Evolutionary conservation across 2,329 filamentous ascomycete genomes (phyloP), one percentile per base, ranked within the genome.

Genomic region (Aspergillus spinulosporus): DNA sequence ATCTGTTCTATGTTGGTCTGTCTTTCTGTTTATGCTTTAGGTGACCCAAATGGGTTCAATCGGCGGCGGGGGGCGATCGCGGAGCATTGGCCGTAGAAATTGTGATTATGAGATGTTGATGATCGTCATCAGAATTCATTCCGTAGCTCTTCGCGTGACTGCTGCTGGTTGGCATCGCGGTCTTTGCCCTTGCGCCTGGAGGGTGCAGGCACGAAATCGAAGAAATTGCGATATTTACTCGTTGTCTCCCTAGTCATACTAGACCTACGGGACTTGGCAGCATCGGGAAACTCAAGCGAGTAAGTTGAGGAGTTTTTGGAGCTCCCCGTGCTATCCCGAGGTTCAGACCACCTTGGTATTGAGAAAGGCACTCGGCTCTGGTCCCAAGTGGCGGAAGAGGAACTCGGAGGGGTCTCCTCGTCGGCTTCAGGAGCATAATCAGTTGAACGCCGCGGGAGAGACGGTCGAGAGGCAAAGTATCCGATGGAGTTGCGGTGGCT

Each of bases 301-400:
- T 78, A 76, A 0, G 74, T 77, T 5, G 77, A 79, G 2, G 76
- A 78, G 54, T 79, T 78, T 29, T 77, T 76, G 7, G 76, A 77
- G 61, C 73, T 76, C 26, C 72, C 67, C n/a, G 72, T 74, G 62
- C 74, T 74, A 36, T 76, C 72, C 12, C 73, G 72, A 31, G 72
- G 58, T 26, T 77, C 75, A 40, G 72, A 68, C 64, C 73, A 75
- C 21, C 70, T 70, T 9, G 74, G 74, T 21, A 70, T 68, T 21
- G 68, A 63, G 60, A 78, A 78, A 2, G 73, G 72, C 37, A 77
- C 70, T 15, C 75, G 72, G 7, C 58, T 67, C 52, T 73, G 68
- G 12, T 79, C 76, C 74, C 75, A 77, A 8, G 68, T 75, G 8
- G 72, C 71, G 3, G 75, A 76, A 4, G 74, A 72, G 14, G 74